Base-by-base conservation (phyloP, 2,329 filamentous ascomycete species). In the Cadophora sp. region DNA sequence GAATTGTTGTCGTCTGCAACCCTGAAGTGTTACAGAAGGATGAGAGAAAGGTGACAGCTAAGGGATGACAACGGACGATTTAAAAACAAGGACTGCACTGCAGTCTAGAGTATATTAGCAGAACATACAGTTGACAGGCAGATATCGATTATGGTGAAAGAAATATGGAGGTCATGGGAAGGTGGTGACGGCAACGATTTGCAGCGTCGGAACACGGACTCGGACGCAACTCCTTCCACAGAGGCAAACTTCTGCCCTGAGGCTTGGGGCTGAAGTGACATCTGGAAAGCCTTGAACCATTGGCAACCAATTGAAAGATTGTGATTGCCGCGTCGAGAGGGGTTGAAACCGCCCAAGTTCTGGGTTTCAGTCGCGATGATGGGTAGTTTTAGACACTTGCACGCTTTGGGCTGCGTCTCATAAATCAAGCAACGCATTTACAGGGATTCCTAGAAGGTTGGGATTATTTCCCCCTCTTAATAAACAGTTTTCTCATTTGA, bases 151-250 rank as follows among this genome's bases (percentile, higher is more conserved):
- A 27, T 24, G 46, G 63, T 31, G 46, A 37, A 46, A 43, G 46
- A 64, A 34, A 56, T 56, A 48, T 53, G 40, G 37, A 56, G 12
- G 31, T 60, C 29, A 31, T 26, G 48, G 29, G 43, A 27, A 37
- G 24, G 59, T 69, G 68, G 66, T 68, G 66, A 65, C 58, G 66
- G 61, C 55, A 37, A 64, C 43, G 66, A 67, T 16, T 50, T 48
- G 43, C n/a, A n/a, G 24, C 34, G 9, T 7, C 22, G 27, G 58
- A 34, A 27, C 34, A 61, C 58, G 12, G 37, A 4, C 22, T 46
- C n/a, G 34, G 40, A 9, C 40, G 12, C 8, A 7, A 27, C 22
- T 46, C 31, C 58, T 27, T 29, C 37, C 58, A 24, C 37, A 61
- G 58, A 46, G 37, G 58, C 58, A 61, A 61, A 61, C 11, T 55